Evolutionary conservation across 352 stramenopile genomes (phyloP), one percentile per base, ranked within the genome.

Genomic region (Globisporangium recalcitrans): DNA sequence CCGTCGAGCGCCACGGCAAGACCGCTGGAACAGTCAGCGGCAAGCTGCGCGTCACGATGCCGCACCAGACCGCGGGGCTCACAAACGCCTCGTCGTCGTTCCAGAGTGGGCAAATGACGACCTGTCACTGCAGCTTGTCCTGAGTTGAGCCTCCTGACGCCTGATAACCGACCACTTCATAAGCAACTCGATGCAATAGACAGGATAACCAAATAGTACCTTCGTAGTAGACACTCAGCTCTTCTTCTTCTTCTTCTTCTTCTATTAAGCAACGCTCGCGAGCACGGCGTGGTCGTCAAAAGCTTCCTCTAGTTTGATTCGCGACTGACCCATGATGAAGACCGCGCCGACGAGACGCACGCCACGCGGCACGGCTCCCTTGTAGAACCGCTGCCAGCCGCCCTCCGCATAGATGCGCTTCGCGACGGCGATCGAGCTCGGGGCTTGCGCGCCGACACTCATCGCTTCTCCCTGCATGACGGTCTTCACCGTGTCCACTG

Each of bases 401-500:
- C 75, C 77, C 49, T 85, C 60, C 19, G 59, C 56, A 48, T 75
- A 87, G 34, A 94, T 80, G 26, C 74, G 70, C 26, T 57, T 60
- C 16, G 75, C 73, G 1, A 75, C 74, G 27, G 73, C 70, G 44
- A 82, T 60, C n/a, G 80, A 71, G 38, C 68, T 82, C 13, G 75
- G 67, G 1, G 76, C 63, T 13, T 68, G 69, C 31, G 69, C 60
- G 1, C 76, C 65, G 14, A 88, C 53, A 29, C 56, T 48, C 64
- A 91, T 70, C 16, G 82, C 82, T 56, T 94, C 81, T 32, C 85
- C 85, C 61, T 94, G 85, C 76, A 92, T 89, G 26, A 94, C 81
- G 0, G 85, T 94, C 74, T 94, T 94, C 58, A 94, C 61, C 13
- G 84, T 95, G 58, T 95, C 85, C 13, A 95, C 68, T 7, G 85